These are phyloP conservation scores for Wolfiporia cocos DNA, from an alignment of 1,284 basidiomycete genomes.

Conservation along the genomic window DNA sequence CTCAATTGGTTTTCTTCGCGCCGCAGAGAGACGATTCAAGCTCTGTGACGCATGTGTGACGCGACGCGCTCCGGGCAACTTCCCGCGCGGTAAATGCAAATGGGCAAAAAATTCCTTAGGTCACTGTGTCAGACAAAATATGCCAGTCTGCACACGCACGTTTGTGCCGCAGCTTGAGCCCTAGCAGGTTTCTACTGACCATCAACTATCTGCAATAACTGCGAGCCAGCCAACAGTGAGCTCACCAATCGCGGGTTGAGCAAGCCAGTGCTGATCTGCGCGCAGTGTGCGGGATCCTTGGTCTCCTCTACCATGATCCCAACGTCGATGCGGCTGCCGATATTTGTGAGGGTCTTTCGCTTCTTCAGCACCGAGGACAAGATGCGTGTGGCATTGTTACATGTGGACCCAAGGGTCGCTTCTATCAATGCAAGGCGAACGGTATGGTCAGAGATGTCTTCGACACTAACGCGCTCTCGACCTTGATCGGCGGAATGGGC, in stretches of 20 bases:
- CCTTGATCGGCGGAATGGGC: conserved; percentile 92
- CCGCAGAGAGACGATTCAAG: too few species aligned
- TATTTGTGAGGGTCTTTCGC: conserved; percentile 86
- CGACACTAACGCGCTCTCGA: conserved; percentile 73
- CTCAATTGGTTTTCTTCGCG: too few species aligned
- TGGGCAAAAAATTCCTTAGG: conserved; percentile 2
- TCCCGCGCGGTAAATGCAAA: too few species aligned
- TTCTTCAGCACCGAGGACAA: conserved; percentile 94
- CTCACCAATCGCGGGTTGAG: conserved; percentile 1
- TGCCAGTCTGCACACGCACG: conserved; percentile 2
- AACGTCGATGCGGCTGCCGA: conserved; percentile 74
- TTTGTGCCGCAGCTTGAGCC: conserved; percentile 5
- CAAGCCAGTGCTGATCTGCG: neutral
- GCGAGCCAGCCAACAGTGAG: conserved; percentile 2
- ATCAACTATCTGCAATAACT: too few species aligned
- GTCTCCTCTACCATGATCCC: conserved; percentile 77
- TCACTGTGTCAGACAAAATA: neutral
- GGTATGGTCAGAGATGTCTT: conserved; percentile 99
- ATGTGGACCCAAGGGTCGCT: conserved; percentile 90
- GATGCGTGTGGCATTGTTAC: conserved; percentile 99
- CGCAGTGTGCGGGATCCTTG: conserved; percentile 86
- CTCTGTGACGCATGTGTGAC: too few species aligned
- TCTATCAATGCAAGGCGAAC: conserved; percentile 99
- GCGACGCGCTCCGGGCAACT: conserved; percentile 5
- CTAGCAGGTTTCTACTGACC: too few species aligned